A percentile compares a stretch with the other conserved stretches of the same genome.
Conservation (phyloP, 768 basidiomycete genomes). For the Russula olivacea region DNA sequence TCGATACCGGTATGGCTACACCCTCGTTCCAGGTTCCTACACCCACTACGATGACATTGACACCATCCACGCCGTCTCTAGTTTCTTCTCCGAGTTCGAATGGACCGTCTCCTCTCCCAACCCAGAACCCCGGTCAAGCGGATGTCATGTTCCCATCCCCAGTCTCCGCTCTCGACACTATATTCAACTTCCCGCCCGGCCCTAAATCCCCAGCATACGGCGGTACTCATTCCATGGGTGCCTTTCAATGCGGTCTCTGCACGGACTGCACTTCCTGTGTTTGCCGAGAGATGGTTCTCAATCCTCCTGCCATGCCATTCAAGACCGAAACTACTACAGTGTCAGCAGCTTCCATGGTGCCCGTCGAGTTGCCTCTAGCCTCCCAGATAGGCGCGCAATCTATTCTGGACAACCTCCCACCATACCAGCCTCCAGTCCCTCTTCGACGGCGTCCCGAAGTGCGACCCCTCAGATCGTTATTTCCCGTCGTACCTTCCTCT, state of each 20-base stretch:
- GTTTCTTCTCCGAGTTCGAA: conserved; percentile 47
- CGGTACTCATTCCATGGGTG: conserved; percentile 32
- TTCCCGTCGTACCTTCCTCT: conserved; percentile 41
- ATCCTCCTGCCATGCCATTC: conserved; percentile 33
- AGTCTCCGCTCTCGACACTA: conserved; percentile 31
- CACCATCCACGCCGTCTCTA: conserved; percentile 39
- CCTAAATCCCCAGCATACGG: conserved; percentile 29
- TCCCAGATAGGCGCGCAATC: conserved; percentile 36
- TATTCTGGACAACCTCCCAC: conserved; percentile 70
- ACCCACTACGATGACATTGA: conserved; percentile 30
- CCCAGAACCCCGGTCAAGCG: conserved; percentile 29
- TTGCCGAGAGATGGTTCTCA: conserved; percentile 61
- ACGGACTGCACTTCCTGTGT: conserved; percentile 64
- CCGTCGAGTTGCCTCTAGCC: conserved; percentile 20
- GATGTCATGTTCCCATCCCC: conserved; percentile 29
- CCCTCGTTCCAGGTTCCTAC: conserved; percentile 29
- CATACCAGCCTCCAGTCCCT: conserved; percentile 78
- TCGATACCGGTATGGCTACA: conserved; percentile 27
- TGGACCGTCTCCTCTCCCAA: conserved; percentile 33
- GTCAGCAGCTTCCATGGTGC: conserved; percentile 20
- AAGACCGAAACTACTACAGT: conserved; percentile 30
- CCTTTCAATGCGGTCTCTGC: conserved; percentile 73
- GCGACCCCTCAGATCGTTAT: conserved; percentile 44
- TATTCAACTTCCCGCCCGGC: conserved; percentile 38
- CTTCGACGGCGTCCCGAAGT: conserved; percentile 52